A percentile compares a stretch with the other conserved stretches of the same genome.
phyloP scores from a whole-genome alignment of 2,329 filamentous ascomycete species.

The Aspergillus tamarii region DNA sequence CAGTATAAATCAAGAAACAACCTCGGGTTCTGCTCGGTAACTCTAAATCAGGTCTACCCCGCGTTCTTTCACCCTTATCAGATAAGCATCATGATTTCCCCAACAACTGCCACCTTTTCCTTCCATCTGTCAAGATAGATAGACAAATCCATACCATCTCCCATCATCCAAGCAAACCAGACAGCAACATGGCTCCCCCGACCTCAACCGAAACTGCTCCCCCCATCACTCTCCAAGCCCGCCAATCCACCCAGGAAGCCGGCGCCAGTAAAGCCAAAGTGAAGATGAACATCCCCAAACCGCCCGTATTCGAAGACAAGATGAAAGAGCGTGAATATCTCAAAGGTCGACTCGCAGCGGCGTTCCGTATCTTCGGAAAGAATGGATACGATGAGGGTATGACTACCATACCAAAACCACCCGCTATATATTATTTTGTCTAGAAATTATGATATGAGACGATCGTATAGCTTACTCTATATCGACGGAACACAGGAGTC shows the following conservation, averaged over 20 bases:
- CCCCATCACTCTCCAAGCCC: constrained; percentile 20
- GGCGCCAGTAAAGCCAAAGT: constrained; percentile 31
- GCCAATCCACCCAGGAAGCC: constrained; percentile 27
- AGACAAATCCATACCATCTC: neutral
- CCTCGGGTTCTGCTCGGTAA: neutral
- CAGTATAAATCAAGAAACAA: too few species aligned
- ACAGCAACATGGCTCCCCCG: constrained; percentile 31
- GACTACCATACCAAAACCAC: neutral
- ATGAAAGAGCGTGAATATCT: constrained; percentile 56
- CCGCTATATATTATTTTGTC: neutral
- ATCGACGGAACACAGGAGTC: constrained; percentile 46
- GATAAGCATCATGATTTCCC: neutral
- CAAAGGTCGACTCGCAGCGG: constrained; percentile 58
- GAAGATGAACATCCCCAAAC: constrained; percentile 36
- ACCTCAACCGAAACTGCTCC: constrained; percentile 30
- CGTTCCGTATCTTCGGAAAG: constrained; percentile 63
- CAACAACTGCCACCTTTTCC: neutral
- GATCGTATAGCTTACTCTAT: neutral
- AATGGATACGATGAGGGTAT: constrained; percentile 57
- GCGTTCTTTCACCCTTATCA: neutral
- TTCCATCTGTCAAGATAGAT: too few species aligned
- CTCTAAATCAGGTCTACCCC: neutral
- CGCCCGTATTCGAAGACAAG: constrained; percentile 46
- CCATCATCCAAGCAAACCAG: neutral
- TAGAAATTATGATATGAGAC: neutral